A percentile compares a stretch with the other conserved stretches of the same genome.
phyloP scores from a whole-genome alignment of 1,284 basidiomycete genomes.

The Nidula niveotomentosa region DNA sequence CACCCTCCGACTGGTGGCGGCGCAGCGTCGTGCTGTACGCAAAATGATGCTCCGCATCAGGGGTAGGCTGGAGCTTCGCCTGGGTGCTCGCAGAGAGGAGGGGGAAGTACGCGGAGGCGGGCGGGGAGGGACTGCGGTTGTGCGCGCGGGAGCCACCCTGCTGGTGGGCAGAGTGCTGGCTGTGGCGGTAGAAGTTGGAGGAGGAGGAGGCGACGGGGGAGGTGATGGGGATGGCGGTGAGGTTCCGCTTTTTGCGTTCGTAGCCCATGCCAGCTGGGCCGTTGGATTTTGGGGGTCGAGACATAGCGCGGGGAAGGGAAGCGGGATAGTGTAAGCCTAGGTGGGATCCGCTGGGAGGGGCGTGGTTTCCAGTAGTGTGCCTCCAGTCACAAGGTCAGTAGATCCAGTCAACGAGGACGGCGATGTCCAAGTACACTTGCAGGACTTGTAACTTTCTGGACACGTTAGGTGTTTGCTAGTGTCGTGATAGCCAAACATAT shows the following conservation, averaged over 20 bases:
- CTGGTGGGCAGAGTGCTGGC: constrained; percentile 17
- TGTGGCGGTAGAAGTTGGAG: constrained; percentile 23
- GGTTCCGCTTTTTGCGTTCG: constrained; percentile 40
- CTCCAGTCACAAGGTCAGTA: no score
- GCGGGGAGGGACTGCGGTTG: constrained; percentile 57
- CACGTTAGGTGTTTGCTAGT: not conserved
- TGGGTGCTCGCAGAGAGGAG: constrained; percentile 46
- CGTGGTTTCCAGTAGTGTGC: no score
- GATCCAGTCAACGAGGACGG: no score
- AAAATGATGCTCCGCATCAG: constrained; percentile 71
- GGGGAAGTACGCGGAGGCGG: constrained; percentile 77
- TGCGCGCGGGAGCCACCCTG: constrained; percentile 11
- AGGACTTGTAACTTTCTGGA: not conserved
- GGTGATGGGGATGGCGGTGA: constrained; percentile 25
- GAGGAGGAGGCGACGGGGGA: constrained; percentile 29
- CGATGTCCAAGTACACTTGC: no score
- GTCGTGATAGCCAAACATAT: not conserved
- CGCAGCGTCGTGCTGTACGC: constrained; percentile 82
- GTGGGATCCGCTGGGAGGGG: no score
- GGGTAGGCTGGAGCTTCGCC: constrained; percentile 51
- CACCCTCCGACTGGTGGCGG: constrained; percentile 55
- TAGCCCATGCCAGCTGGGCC: constrained; percentile 38
- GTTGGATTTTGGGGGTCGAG: constrained; percentile 11
- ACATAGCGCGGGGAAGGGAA: not conserved
- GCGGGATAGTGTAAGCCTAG: not conserved